phyloP scores from a whole-genome alignment of 2,329 filamentous ascomycete species.

The Cercospora zeae-maydis region DNA sequence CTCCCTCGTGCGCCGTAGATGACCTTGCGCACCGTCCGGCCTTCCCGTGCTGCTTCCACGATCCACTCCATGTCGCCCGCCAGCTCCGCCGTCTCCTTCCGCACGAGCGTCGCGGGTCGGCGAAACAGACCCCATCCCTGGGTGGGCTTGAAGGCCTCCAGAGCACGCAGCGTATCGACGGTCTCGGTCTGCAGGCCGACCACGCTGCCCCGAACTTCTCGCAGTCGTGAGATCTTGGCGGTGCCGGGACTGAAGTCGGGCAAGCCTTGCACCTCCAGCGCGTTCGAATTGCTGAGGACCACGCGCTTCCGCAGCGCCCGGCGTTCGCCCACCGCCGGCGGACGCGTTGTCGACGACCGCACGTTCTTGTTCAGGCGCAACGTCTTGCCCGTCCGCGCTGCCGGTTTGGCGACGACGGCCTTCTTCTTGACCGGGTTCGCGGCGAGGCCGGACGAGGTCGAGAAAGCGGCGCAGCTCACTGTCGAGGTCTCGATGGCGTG shows the following conservation, averaged over 20 bases:
- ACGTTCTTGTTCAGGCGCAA: slow-evolving; percentile 33
- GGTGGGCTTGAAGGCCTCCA: slow-evolving; percentile 84
- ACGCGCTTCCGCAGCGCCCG: slow-evolving; percentile 85
- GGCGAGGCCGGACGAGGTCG: slow-evolving; percentile 32
- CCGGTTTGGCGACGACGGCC: slow-evolving; percentile 21
- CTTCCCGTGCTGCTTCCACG: slow-evolving; percentile 41
- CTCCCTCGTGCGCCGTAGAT: slow-evolving; percentile 69
- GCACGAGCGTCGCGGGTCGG: slow-evolving; percentile 72
- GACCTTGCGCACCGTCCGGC: slow-evolving; percentile 56
- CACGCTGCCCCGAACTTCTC: slow-evolving; percentile 61
- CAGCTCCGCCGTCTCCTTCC: slow-evolving; percentile 72
- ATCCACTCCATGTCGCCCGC: slow-evolving; percentile 45
- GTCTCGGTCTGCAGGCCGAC: slow-evolving; percentile 64
- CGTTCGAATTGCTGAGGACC: slow-evolving; percentile 90
- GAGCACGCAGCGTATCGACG: slow-evolving; percentile 75
- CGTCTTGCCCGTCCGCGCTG: slow-evolving; percentile 26
- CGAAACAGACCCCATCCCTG: slow-evolving; percentile 88
- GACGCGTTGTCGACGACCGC: slow-evolving; percentile 27
- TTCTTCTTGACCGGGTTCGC: slow-evolving; percentile 31
- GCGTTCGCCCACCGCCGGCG: slow-evolving; percentile 65
- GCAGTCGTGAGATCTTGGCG: slow-evolving; percentile 34
- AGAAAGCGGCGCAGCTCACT: slow-evolving; percentile 33
- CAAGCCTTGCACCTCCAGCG: slow-evolving; percentile 69
- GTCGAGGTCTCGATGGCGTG: slow-evolving; percentile 9
- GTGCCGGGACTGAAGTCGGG: slow-evolving; percentile 48